These are phyloP conservation scores for Ustilago loliicola DNA, from an alignment of 1,284 basidiomycete genomes.

Conservation along the genomic window DNA sequence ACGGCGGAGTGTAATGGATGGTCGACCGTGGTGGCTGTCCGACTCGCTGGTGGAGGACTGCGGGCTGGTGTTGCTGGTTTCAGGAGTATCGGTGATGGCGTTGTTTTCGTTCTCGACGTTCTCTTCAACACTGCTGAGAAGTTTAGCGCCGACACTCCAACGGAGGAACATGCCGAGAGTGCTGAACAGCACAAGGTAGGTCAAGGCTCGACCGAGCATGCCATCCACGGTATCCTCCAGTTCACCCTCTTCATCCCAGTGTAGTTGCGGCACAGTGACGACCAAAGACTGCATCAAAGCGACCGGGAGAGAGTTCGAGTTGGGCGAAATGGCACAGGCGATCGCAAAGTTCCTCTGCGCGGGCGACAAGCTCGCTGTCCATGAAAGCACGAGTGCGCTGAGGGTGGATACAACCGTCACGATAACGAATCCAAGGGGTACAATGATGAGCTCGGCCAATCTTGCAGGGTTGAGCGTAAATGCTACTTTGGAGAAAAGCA, in stretches of 20 bases:
- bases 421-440: conserved; percentile 82
- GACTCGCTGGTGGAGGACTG: conserved; percentile 12
- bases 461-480: conserved; percentile 78
- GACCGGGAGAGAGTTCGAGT: conserved; percentile 92
- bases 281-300: conserved; percentile 92
- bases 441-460: conserved; percentile 88
- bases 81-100: conserved; percentile 14
- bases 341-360: conserved; percentile 72
- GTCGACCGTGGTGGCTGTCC: conserved; percentile 12
- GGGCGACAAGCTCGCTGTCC: conserved; percentile 64
- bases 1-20: conserved; percentile 50
- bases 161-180: conserved; percentile 84
- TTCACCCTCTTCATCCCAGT: conserved; percentile 77
- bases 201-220: conserved; percentile 91
- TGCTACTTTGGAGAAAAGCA: conserved; percentile 93
- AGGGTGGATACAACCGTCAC: conserved; percentile 71
- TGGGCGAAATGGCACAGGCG: conserved; percentile 72
- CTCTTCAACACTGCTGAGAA: conserved; percentile 71
- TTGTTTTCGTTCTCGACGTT: conserved; percentile 10
- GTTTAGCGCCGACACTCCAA: conserved; percentile 72
- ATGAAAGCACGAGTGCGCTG: conserved; percentile 66
- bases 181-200: conserved; percentile 91
- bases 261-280: conserved; percentile 83
- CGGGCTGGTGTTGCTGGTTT: conserved; percentile 11
- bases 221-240: conserved; percentile 82